Base-by-base conservation (phyloP, 768 basidiomycete genomes). In the Mycena kentingensis region DNA sequence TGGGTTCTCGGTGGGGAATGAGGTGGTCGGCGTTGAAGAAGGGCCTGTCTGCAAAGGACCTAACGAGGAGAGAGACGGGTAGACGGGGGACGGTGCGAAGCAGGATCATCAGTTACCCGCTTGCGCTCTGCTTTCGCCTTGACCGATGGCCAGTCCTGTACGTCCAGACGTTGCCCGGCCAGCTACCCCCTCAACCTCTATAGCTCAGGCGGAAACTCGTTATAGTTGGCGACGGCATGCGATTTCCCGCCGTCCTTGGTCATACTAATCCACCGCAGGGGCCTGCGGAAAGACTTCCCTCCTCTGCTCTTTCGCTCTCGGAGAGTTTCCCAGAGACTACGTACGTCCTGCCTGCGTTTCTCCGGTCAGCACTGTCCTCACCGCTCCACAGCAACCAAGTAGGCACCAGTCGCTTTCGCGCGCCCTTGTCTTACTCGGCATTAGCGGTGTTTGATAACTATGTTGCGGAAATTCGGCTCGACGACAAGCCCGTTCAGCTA, bases 381-480 rank as follows among this genome's bases (percentile, higher is more conserved):
- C 44, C 29, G 46, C 36, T 60, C 50, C 55, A 44, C 63, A 84
- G 83, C 80, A 84, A 80, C 82, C 83, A 31, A 84, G 82, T 83
- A 65, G 59, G 78, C 51, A 59, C 38, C 45, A 34, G 32, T 50
- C 43, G 37, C 47, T 48, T 42, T 57, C 49, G 54, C 58, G 60
- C 42, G 58, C 49, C 48, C 28, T 57, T 60, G 34, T 28, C 64
- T 43, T 27, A 46, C 54, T 47, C 45, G 57, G 49, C 55, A 32
- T n/a, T 69, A 95, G 94, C 94, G 60, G 89, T 98, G 45, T 98
- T 98, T 65, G 95, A 98, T 72, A 99, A 98, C 67, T 98, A 96
- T 73, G 96, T 98, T 59, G 96, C 97, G 41, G 97, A 99, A 77
- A 98, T 99, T 65, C 80, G 93, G 61, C 77, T 99, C 47, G 97